Percentiles rank a stretch among this genome's conserved stretches.
Conservation (phyloP, 2,329 filamentous ascomycete species). For the Catunica adiposa region DNA sequence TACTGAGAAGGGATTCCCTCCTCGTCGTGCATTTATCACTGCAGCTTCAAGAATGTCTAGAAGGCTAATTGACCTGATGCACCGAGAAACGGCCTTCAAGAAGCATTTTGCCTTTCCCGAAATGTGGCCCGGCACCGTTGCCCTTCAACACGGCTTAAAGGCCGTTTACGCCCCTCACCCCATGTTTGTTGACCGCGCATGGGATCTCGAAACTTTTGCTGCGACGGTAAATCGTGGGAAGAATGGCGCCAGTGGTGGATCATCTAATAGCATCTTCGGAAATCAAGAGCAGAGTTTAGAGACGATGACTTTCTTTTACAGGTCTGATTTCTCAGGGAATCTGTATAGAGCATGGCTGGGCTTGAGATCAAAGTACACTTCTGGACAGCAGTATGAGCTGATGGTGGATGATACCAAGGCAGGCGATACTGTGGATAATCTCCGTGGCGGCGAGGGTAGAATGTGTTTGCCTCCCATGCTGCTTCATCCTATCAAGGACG, state of each 20-base stretch:
- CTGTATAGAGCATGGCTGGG: slow-evolving; percentile 79
- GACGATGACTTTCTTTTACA: slow-evolving; percentile 85
- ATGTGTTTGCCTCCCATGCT: slow-evolving; percentile 89
- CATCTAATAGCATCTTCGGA: slow-evolving; percentile 57
- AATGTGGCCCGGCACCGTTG: slow-evolving; percentile 84
- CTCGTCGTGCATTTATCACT: slow-evolving; percentile 74
- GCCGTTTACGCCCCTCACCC: slow-evolving; percentile 83
- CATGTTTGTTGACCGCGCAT: slow-evolving; percentile 70
- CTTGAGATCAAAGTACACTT: slow-evolving; percentile 60
- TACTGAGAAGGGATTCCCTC: slow-evolving; percentile 38
- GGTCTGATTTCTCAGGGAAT: slow-evolving; percentile 63
- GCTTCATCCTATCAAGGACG: slow-evolving; percentile 71
- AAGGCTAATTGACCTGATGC: slow-evolving; percentile 70
- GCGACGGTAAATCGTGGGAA: slow-evolving; percentile 64
- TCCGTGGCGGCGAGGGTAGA: slow-evolving; percentile 56
- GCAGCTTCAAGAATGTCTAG: slow-evolving; percentile 72
- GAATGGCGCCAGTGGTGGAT: slow-evolving; percentile 59
- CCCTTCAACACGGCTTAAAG: slow-evolving; percentile 83
- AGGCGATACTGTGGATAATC: slow-evolving; percentile 31
- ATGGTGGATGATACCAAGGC: slow-evolving; percentile 36
- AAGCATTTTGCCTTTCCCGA: slow-evolving; percentile 88
- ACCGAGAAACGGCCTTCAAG: slow-evolving; percentile 68
- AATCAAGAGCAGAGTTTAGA: slow-evolving; percentile 79
- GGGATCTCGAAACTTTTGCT: slow-evolving; percentile 66
- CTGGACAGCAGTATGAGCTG: slow-evolving; percentile 60